phyloP scores from a whole-genome alignment of 768 basidiomycete species.

The Leccinum variicolor region DNA sequence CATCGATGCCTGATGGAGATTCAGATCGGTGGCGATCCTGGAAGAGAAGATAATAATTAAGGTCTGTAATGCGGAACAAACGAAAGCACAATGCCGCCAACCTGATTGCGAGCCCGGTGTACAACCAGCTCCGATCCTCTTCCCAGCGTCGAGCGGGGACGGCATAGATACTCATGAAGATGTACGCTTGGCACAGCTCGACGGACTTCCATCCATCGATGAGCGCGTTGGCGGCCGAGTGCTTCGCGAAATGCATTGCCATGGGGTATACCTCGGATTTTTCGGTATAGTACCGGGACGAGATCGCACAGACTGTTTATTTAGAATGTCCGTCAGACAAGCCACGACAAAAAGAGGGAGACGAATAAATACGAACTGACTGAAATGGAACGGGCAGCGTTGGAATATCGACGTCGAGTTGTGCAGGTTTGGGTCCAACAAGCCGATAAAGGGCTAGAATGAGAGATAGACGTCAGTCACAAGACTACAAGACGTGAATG shows the following conservation, averaged over 20 bases:
- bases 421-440: constrained; percentile 80
- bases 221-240: constrained; percentile 74
- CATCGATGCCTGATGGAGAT: constrained; percentile 66
- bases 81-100: constrained; percentile 18
- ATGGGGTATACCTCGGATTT: constrained; percentile 84
- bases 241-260: constrained; percentile 87
- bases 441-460: constrained; percentile 57
- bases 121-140: constrained; percentile 87
- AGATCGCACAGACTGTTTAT: constrained; percentile 75
- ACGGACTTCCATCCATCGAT: constrained; percentile 84
- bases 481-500: not conserved
- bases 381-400: constrained; percentile 83
- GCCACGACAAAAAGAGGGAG: not conserved
- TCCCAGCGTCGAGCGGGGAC: constrained; percentile 84
- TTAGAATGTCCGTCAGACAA: not conserved
- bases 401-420: constrained; percentile 76
- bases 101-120: constrained; percentile 85
- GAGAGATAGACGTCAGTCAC: constrained; percentile 3
- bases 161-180: constrained; percentile 79
- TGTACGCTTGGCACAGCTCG: constrained; percentile 88
- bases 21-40: constrained; percentile 86
- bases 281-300: constrained; percentile 74
- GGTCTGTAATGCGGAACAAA: not conserved
- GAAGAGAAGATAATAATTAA: not conserved
- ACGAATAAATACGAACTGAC: constrained; percentile 52